A percentile compares a stretch with the other conserved stretches of the same genome.
Conservation (phyloP, 2,329 filamentous ascomycete species). For the Curvularia spicifera region DNA sequence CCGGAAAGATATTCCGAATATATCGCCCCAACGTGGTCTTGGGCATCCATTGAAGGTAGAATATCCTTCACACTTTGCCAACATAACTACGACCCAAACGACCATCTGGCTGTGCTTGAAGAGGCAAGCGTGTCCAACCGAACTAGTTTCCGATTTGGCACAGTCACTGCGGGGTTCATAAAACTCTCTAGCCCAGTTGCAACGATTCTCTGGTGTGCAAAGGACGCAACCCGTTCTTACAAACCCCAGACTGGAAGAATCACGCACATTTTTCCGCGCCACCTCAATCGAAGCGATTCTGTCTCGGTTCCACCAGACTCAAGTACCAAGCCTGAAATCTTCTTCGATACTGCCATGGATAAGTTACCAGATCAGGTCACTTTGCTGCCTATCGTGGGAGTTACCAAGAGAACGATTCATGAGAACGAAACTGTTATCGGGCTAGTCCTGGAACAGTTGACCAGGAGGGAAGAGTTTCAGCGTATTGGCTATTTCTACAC, state of each 20-base stretch:
- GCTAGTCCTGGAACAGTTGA: not conserved
- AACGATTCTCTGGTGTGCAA: not conserved
- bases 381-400: slow-evolving; percentile 1
- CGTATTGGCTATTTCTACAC: slow-evolving; percentile 8
- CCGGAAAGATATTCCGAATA: not conserved
- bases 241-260: not conserved
- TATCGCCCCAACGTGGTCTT: slow-evolving; percentile 25
- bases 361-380: not conserved
- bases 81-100: slow-evolving; percentile 3
- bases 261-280: not conserved
- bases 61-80: slow-evolving; percentile 12
- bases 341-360: not conserved
- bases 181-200: slow-evolving; percentile 2
- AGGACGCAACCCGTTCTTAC: not conserved
- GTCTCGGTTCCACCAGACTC: not conserved
- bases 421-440: slow-evolving; percentile 5
- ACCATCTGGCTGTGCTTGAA: slow-evolving; percentile 5
- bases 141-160: not conserved
- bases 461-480: not conserved
- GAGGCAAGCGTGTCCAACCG: not conserved
- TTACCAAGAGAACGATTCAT: not conserved
- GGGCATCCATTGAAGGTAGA: slow-evolving; percentile 18
- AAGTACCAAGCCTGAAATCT: not conserved
- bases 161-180: not conserved
- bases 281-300: not conserved